Evolutionary conservation across 371 early-diverging fungal species (phyloP), one percentile per base, ranked within the genome.

Genomic region (Rhizopus microsporus): DNA sequence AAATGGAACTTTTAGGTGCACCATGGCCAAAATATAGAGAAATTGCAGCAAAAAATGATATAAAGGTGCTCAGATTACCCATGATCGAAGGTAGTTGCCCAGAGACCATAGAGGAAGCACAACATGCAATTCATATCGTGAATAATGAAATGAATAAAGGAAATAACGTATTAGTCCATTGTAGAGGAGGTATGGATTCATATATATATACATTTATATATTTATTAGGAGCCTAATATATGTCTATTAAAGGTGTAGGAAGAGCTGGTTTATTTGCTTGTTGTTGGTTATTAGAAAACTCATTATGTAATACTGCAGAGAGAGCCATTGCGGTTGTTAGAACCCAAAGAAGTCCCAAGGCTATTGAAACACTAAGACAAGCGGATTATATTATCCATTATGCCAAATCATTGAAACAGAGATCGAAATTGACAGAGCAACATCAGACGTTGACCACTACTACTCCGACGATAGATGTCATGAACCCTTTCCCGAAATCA

Each of bases 1-100:
- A 91, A 63, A 66, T 92, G 9, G 77, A 69, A 15, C 88, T 74
- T 46, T 72, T 92, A 16, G 91, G 91, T 16, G 91, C 88, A 0
- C 76, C 89, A 3, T 88, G 86, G 77, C 68, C 80, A 16, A 75
- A 80, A 43, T 92, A 92, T 60, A 44, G 61, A 33, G 77, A 69
- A 52, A 75, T 80, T 50, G 92, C 92, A 10, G 65, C 63, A 47
- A 65, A 64, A 33, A 69, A 84, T 57, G 75, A 77, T 15, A 61
- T 90, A 33, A 74, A 82, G 35, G 74, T 80, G 13, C 57, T 73
- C 52, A 73, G 89, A 45, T 60, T 86, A 37, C 93, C 93, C 1
- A 90, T 92, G 81, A 62, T 82, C 12, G 92, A 91, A 71, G 93
- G 93, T 12, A 71, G 81, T 45, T 84, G 84, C 44, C 93, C 93